Evolutionary conservation across 2,329 filamentous ascomycete genomes (phyloP), one percentile per base, ranked within the genome.

Genomic region (Pseudogymnoascus sp.): DNA sequence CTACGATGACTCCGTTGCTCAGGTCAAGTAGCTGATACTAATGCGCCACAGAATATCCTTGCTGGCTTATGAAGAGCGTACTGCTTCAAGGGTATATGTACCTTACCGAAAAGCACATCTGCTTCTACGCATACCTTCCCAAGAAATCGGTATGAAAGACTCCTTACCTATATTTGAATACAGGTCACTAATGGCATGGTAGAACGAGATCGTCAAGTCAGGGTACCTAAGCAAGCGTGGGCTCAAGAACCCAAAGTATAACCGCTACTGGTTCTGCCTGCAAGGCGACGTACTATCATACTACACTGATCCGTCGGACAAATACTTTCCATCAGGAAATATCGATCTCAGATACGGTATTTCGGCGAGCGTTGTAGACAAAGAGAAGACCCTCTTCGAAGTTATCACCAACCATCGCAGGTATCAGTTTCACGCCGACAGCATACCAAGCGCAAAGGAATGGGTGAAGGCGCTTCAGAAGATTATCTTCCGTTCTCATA

Each of bases 121-220:
- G 92, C 75, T 99, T 97, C 73, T 97, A 97, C 72, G 92, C 94
- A 38, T 97, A 97, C 72, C 81, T 97, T n/a, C 92, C 92, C 6
- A 95, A 92, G 78, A 96, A 94, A 79, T 85, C 88, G 59, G 88
- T 89, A 79, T 74, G 86, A 70, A 14, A 16, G n/a, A 2, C 14
- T 6, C 14, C 28, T 25, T 22, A n/a, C 3, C 30, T 54, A 20
- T 38, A 9, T 12, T 14, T 18, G 14, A 18, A 16, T n/a, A 9
- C 11, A 30, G 4, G 2, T 18, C 37, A 25, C 66, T 71, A 64
- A 76, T 67, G 67, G 70, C 61, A 68, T 72, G 8, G 38, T 72
- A 90, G 81, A 85, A 89, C 67, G 81, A 86, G 60, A 82, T 89
- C 16, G 83, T 87, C 66, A 97, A 96, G 74, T 93, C 92, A 1